Percentiles rank a stretch among this genome's conserved stretches.
Conservation (phyloP, 306 rosid genomes). For the Parietaria judaica region DNA sequence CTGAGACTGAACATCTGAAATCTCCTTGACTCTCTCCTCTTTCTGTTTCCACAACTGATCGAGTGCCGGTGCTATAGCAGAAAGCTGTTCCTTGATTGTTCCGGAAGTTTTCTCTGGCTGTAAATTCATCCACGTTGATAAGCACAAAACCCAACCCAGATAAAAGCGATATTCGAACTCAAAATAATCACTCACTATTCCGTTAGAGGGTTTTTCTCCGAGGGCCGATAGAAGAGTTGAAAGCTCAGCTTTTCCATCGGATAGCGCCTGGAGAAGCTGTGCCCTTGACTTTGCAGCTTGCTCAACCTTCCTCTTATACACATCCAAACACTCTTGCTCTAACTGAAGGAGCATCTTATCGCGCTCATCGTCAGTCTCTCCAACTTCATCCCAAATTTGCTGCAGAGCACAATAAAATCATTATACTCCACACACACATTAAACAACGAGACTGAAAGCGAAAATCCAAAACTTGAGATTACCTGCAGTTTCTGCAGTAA, state of each 20-base stretch:
- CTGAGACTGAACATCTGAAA: constrained; percentile 81
- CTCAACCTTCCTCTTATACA: constrained; percentile 92
- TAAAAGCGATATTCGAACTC: background rate
- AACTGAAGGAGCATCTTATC: constrained; percentile 97
- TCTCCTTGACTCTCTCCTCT: constrained; percentile 81
- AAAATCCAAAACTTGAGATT: constrained; percentile 15
- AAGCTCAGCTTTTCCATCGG: constrained; percentile 72
- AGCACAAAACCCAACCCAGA: background rate
- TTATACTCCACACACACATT: background rate
- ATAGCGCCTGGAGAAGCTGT: constrained; percentile 77
- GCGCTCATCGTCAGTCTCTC: constrained; percentile 87
- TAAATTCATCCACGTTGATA: constrained; percentile 1
- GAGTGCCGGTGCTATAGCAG: constrained; percentile 85
- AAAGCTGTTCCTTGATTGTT: constrained; percentile 60
- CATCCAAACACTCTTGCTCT: constrained; percentile 95
- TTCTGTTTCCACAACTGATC: constrained; percentile 85
- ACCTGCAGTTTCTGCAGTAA: constrained; percentile 89
- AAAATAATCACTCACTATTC: constrained; percentile 20
- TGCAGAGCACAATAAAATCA: constrained; percentile 19
- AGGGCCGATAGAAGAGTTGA: constrained; percentile 85
- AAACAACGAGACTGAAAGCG: background rate
- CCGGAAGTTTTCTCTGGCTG: constrained; percentile 51
- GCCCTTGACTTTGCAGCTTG: constrained; percentile 94
- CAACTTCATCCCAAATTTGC: constrained; percentile 99
- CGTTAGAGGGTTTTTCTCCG: constrained; percentile 57